These are phyloP conservation scores for Alternaria gaisen DNA, from an alignment of 2,329 filamentous ascomycete species.

Conservation along the genomic window DNA sequence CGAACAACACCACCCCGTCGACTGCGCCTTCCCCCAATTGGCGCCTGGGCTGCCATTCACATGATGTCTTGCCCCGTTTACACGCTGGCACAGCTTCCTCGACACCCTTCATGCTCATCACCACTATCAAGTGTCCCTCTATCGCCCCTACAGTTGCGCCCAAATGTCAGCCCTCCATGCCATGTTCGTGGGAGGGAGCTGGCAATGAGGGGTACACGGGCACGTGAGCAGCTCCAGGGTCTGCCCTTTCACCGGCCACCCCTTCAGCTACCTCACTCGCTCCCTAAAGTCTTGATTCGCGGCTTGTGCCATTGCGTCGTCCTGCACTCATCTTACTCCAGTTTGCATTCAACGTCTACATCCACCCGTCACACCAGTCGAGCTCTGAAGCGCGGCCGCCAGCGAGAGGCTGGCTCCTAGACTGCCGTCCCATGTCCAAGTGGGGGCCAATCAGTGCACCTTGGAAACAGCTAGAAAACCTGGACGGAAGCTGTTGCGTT, in stretches of 20 bases:
- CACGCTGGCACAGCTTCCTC: conserved; percentile 9
- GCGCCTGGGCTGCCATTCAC: conserved; percentile 26
- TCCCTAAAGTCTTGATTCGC: conserved; percentile 4
- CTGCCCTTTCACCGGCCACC: conserved; percentile 2
- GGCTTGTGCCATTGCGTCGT: conserved; percentile 10
- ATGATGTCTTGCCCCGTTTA: conserved; percentile 23
- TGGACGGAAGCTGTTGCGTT: conserved; percentile 25
- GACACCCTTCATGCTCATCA: not conserved
- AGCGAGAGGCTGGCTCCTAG: conserved; percentile 22
- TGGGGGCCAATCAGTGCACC: conserved; percentile 41
- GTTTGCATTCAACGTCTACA: conserved; percentile 8
- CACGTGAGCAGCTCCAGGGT: conserved; percentile 25
- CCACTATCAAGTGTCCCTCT: not conserved
- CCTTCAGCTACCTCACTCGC: not conserved
- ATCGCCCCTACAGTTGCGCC: not conserved
- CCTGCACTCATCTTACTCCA: conserved; percentile 7
- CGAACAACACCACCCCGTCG: conserved; percentile 33
- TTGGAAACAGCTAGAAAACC: conserved; percentile 48
- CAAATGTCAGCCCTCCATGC: not conserved
- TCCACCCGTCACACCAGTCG: conserved; percentile 37
- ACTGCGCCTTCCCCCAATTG: conserved; percentile 35
- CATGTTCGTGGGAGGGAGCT: not conserved
- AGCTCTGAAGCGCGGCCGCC: conserved; percentile 32
- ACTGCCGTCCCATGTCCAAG: conserved; percentile 16
- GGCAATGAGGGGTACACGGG: conserved; percentile 23